Conservation (phyloP, 2,329 filamentous ascomycete species). For the Thielaviopsis populi region DNA sequence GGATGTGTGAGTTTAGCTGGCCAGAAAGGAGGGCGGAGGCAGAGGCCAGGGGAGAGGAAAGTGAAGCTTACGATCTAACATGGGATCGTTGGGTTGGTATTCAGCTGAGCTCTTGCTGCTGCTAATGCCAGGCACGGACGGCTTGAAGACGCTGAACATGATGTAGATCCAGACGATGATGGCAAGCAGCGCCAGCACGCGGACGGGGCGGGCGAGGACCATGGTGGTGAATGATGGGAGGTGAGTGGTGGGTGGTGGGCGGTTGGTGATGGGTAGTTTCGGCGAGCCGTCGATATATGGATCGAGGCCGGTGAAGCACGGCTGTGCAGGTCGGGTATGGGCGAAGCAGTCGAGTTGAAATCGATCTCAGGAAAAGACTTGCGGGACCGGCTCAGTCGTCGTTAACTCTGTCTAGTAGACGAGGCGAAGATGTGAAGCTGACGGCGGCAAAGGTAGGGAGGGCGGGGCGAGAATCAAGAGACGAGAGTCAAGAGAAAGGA, state of each 20-base stretch:
- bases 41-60: neutral
- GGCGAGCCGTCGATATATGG: neutral
- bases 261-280: neutral
- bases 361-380: neutral
- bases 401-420: neutral
- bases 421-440: neutral
- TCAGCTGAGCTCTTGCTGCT: slow-evolving; percentile 23
- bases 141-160: slow-evolving; percentile 57
- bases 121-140: slow-evolving; percentile 32
- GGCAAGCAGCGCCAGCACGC: slow-evolving; percentile 58
- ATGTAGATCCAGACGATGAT: slow-evolving; percentile 64
- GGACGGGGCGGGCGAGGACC: slow-evolving; percentile 74
- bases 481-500: no score
- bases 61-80: slow-evolving; percentile 58
- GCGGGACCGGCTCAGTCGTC: no score
- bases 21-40: neutral
- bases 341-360: neutral
- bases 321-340: neutral
- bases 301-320: neutral
- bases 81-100: slow-evolving; percentile 65
- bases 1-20: slow-evolving; percentile 18
- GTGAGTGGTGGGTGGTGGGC: neutral
- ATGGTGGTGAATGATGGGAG: slow-evolving; percentile 34
- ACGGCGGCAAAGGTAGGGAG: neutral
- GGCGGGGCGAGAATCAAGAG: neutral